Evolutionary conservation across 1,139 yeast genomes (phyloP), one percentile per base, ranked within the genome.

Genomic region (Magnusiomyces fungicola): DNA sequence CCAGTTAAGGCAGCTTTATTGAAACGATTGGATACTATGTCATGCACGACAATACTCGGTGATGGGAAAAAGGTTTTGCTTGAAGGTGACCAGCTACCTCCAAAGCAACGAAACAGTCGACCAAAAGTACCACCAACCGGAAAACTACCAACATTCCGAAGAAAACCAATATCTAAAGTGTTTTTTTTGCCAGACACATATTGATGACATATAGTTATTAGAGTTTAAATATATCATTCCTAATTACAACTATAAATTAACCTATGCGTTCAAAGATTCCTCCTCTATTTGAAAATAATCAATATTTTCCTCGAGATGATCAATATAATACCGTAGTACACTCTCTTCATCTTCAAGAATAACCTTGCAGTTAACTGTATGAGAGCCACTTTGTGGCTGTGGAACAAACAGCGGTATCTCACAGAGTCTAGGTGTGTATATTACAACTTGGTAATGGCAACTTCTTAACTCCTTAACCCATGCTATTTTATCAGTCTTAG

Each of bases 121-220:
- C 87, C 96, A 1, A 82, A 92, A 61, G 72, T 92, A 45, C 97
- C 97, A 1, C 97, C 97, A 0, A 88, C 90, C 10, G 98, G 97
- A 43, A 90, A 87, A 64, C 86, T 92, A 37, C 68, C 84, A 0
- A 73, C 78, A 1, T 71, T 80, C 33, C 89, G 87, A 69, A 87
- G 83, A 69, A 59, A 60, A 56, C 60, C 60, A 14, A 36, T 61
- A 23, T 53, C 60, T 27, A 57, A 56, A 41, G 63, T 63, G 10
- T 66, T 59, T 40, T 53, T 60, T 41, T 46, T 43, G 3, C 45
- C 45, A 21, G 45, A 43, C 3, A 22, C 24, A 25, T 32, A 24
- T 23, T n/a, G n/a, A n/a, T n/a, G n/a, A 14, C 12, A 27, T 9
- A 27, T 27, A 27, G 12, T 27, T 9, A 5, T 32, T n/a, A 32